phyloP scores from a whole-genome alignment of 768 basidiomycete species.

The Candolleomyces aberdarensis region DNA sequence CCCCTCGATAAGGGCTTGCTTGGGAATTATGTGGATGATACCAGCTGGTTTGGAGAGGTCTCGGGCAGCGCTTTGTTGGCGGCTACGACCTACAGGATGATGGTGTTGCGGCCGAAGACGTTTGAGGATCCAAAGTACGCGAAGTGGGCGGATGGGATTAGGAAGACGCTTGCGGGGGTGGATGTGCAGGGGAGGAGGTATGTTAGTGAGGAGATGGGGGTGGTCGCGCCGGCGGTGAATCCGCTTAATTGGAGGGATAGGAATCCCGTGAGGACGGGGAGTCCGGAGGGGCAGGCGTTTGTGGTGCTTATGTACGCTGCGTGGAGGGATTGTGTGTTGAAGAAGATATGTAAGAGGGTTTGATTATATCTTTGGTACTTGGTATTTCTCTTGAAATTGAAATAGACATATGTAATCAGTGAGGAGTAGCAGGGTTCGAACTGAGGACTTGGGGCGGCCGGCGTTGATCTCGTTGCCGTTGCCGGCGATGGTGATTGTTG shows the following conservation, averaged over 20 bases:
- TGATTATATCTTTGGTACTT: too few relatives aligned
- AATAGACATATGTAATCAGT: too few relatives aligned
- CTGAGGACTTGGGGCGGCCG: too few relatives aligned
- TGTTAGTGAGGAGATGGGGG: conserved; percentile 24
- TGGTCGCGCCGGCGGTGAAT: conserved; percentile 35
- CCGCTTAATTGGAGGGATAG: conserved; percentile 37
- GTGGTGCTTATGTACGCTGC: conserved; percentile 38
- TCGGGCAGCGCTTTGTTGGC: conserved; percentile 41
- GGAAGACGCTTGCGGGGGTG: conserved; percentile 11
- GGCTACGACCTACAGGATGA: conserved; percentile 38
- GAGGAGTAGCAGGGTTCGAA: too few relatives aligned
- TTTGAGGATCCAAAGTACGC: conserved; percentile 29
- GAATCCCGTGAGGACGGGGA: conserved; percentile 29
- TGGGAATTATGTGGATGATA: conserved; percentile 39
- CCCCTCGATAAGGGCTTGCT: conserved; percentile 31
- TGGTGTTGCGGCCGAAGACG: conserved; percentile 28
- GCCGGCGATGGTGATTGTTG: too few relatives aligned
- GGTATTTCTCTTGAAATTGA: too few relatives aligned
- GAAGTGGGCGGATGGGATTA: conserved; percentile 29
- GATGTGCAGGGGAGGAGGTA: conserved; percentile 24
- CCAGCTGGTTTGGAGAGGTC: conserved; percentile 38
- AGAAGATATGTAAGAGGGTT: conserved; percentile 17
- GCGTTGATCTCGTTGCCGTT: too few relatives aligned
- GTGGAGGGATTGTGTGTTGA: conserved; percentile 38
- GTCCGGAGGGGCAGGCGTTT: conserved; percentile 39